Evolutionary conservation across 306 rosid genomes (phyloP).

Genomic region (Ochetophila trinervis): DNA sequence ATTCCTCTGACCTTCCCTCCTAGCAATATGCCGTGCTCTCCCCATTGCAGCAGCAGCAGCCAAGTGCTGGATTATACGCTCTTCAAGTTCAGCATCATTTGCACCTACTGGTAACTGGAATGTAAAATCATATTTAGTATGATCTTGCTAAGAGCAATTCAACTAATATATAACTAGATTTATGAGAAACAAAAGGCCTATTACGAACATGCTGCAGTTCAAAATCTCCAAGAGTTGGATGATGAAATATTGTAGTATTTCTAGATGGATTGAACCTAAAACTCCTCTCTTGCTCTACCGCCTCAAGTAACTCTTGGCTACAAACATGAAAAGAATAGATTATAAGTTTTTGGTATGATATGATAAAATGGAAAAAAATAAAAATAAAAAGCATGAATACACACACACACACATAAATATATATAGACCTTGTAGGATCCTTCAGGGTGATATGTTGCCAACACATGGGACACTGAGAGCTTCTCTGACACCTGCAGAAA

Average conservation of each 20-base stretch:
- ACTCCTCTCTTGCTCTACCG: slow-evolving; percentile 82
- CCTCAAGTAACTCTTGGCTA: slow-evolving; percentile 96
- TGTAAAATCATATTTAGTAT: slow-evolving; percentile 23
- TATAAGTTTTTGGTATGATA: background rate
- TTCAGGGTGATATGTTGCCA: slow-evolving; percentile 93
- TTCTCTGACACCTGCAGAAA: slow-evolving; percentile 84
- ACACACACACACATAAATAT: slow-evolving; percentile 14
- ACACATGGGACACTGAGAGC: slow-evolving; percentile 99
- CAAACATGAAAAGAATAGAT: slow-evolving; percentile 13
- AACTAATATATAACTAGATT: background rate
- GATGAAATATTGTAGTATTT: slow-evolving; percentile 86
- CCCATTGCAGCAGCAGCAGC: slow-evolving; percentile 99
- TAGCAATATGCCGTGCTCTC: slow-evolving; percentile 84
- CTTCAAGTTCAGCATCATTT: slow-evolving; percentile 91
- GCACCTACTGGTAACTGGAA: slow-evolving; percentile 90
- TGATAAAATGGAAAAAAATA: slow-evolving; percentile 17
- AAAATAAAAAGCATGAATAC: slow-evolving; percentile 4
- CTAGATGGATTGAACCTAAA: slow-evolving; percentile 70
- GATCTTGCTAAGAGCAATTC: background rate
- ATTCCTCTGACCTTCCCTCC: slow-evolving; percentile 90
- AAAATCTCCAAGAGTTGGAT: slow-evolving; percentile 93
- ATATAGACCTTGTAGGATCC: slow-evolving; percentile 75
- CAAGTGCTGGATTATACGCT: slow-evolving; percentile 89
- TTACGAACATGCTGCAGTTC: slow-evolving; percentile 86
- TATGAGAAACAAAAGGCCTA: slow-evolving; percentile 23